These are phyloP conservation scores for Penicillium pulvis DNA, from an alignment of 495 filamentous ascomycete species.

Conservation along the genomic window DNA sequence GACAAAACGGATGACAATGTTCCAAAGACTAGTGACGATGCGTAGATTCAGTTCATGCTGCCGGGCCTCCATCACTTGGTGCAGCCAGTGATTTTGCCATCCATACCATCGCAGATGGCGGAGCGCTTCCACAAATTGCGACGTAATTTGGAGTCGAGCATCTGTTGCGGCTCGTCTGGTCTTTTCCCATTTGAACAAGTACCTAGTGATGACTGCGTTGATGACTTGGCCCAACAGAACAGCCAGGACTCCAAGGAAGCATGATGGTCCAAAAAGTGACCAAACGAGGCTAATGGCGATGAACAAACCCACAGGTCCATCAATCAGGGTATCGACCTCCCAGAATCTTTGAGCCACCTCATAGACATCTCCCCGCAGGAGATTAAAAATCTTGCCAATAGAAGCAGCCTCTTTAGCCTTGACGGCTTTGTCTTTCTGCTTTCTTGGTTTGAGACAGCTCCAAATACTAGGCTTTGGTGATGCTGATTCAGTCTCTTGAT, in stretches of 20 bases:
- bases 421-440: constrained; percentile 19
- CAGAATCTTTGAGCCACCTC: constrained; percentile 82
- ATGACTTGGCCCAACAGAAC: constrained; percentile 64
- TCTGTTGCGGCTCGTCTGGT: constrained; percentile 69
- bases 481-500: constrained; percentile 6
- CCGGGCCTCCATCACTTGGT: constrained; percentile 68
- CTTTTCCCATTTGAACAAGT: constrained; percentile 62
- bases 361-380: constrained; percentile 79
- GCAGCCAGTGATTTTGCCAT: constrained; percentile 81
- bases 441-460: constrained; percentile 5
- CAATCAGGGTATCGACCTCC: constrained; percentile 71
- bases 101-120: constrained; percentile 87
- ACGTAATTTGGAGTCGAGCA: constrained; percentile 67
- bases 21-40: constrained; percentile 64
- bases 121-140: constrained; percentile 81
- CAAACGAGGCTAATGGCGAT: constrained; percentile 71
- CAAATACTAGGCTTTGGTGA: constrained; percentile 15
- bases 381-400: constrained; percentile 81
- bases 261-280: constrained; percentile 76
- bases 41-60: constrained; percentile 66
- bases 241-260: constrained; percentile 67
- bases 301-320: constrained; percentile 67
- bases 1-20: constrained; percentile 57
- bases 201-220: constrained; percentile 63
- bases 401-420: constrained; percentile 62